These are phyloP conservation scores for Globisporangium cystogenes DNA, from an alignment of 352 stramenopile species.

Conservation along the genomic window DNA sequence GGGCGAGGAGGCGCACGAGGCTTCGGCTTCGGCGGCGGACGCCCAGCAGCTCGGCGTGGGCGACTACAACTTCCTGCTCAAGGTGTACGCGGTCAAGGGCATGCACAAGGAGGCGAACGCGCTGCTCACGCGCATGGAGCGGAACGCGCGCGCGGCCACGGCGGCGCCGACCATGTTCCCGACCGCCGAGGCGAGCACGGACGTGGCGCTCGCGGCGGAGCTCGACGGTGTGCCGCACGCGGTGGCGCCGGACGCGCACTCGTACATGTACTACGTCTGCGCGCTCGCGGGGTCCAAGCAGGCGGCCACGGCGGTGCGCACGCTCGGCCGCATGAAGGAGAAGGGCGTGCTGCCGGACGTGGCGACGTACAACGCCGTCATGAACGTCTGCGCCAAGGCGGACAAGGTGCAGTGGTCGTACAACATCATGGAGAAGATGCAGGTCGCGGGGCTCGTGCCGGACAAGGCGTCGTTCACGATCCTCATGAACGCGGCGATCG, in stretches of 20 bases:
- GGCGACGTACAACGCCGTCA: slow-evolving; percentile 73
- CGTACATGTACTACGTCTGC: slow-evolving; percentile 78
- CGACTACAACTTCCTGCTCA: slow-evolving; percentile 74
- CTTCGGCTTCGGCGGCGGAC: too few species aligned
- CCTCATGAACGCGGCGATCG: slow-evolving; percentile 73
- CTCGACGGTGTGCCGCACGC: slow-evolving; percentile 46
- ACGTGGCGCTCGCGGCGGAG: slow-evolving; percentile 27
- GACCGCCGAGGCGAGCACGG: slow-evolving; percentile 16
- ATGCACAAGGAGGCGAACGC: slow-evolving; percentile 55
- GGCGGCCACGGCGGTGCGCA: slow-evolving; percentile 51
- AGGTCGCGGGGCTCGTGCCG: slow-evolving; percentile 59
- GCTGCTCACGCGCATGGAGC: slow-evolving; percentile 68
- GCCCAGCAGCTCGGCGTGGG: slow-evolving; percentile 38
- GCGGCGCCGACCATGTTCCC: slow-evolving; percentile 10
- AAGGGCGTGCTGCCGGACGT: slow-evolving; percentile 49
- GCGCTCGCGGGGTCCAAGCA: slow-evolving; percentile 41
- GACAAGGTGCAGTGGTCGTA: slow-evolving; percentile 63
- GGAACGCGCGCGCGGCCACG: slow-evolving; percentile 29
- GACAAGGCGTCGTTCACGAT: slow-evolving; percentile 74
- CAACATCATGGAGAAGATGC: slow-evolving; percentile 86
- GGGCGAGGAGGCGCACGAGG: too few species aligned
- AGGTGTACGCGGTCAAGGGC: slow-evolving; percentile 67
- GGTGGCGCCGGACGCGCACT: slow-evolving; percentile 44
- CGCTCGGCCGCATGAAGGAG: slow-evolving; percentile 79
- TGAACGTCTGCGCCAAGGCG: slow-evolving; percentile 75